Conservation (phyloP, 805 yeast genomes). For the Nakazawaea laoshanensis region DNA sequence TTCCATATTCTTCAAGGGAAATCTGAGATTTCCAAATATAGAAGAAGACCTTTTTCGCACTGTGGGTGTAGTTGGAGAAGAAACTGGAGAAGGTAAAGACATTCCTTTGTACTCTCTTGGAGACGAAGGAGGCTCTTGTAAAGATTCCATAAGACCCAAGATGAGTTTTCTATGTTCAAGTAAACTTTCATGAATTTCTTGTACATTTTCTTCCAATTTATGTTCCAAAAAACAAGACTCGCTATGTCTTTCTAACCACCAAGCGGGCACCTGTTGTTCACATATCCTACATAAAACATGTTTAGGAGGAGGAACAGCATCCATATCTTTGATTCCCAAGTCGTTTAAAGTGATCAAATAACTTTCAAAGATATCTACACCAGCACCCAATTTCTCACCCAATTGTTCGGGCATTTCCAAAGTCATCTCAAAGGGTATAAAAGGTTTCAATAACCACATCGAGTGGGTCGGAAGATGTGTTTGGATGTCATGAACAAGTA, state of each 20-base stretch:
- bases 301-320: conserved; percentile 68
- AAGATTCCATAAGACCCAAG: conserved; percentile 30
- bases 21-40: conserved; percentile 32
- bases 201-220: conserved; percentile 69
- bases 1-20: conserved; percentile 56
- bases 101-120: conserved; percentile 11
- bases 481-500: conserved; percentile 57
- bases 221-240: conserved; percentile 84
- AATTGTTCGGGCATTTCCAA: conserved; percentile 64
- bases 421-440: conserved; percentile 51
- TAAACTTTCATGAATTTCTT: conserved; percentile 64
- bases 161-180: conserved; percentile 60
- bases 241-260: conserved; percentile 94
- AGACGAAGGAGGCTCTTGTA: conserved; percentile 17
- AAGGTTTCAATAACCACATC: conserved; percentile 89
- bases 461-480: conserved; percentile 64
- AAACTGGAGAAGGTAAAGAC: conserved; percentile 20
- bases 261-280: conserved; percentile 82
- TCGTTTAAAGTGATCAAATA: conserved; percentile 62
- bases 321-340: conserved; percentile 53
- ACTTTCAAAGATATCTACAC: conserved; percentile 73
- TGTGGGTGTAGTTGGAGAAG: conserved; percentile 10
- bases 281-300: conserved; percentile 85
- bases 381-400: conserved; percentile 78
- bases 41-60: conserved; percentile 33